Conservation (phyloP, 768 basidiomycete species). For the Termitomyces sp. region DNA sequence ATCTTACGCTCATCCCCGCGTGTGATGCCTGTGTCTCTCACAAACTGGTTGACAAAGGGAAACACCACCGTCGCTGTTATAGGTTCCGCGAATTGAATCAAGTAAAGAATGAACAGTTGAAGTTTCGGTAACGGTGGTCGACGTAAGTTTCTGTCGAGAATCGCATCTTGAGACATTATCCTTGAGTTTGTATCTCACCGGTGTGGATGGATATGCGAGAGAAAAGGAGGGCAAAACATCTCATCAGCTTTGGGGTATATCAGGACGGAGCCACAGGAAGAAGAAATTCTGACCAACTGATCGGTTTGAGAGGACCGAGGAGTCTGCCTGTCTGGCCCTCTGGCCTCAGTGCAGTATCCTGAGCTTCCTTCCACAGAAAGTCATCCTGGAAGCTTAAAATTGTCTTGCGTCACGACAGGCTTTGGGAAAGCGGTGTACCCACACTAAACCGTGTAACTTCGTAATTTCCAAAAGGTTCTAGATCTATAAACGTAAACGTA, state of each 20-base stretch:
- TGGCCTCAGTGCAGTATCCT: neutral
- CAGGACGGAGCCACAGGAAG: neutral
- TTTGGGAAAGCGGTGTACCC: neutral
- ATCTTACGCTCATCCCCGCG: slow-evolving; percentile 39
- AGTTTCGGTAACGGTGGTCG: slow-evolving; percentile 35
- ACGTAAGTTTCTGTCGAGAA: neutral
- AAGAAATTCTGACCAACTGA: neutral
- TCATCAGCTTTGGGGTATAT: neutral
- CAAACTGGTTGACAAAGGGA: slow-evolving; percentile 43
- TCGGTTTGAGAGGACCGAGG: neutral
- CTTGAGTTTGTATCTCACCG: neutral
- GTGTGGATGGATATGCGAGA: neutral
- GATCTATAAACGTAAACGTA: neutral
- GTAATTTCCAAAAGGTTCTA: neutral
- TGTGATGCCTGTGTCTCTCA: slow-evolving; percentile 41
- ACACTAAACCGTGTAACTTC: neutral
- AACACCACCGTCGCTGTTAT: slow-evolving; percentile 41
- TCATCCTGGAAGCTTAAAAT: neutral
- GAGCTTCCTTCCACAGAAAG: neutral
- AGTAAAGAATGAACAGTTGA: slow-evolving; percentile 33
- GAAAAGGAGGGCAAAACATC: neutral
- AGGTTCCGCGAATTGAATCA: slow-evolving; percentile 42
- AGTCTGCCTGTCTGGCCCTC: too few relatives aligned
- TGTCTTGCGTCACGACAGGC: neutral
- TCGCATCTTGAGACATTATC: neutral